These are phyloP conservation scores for Zygosaccharomyces sapae DNA, from an alignment of 1,139 yeast genomes.

Conservation along the genomic window DNA sequence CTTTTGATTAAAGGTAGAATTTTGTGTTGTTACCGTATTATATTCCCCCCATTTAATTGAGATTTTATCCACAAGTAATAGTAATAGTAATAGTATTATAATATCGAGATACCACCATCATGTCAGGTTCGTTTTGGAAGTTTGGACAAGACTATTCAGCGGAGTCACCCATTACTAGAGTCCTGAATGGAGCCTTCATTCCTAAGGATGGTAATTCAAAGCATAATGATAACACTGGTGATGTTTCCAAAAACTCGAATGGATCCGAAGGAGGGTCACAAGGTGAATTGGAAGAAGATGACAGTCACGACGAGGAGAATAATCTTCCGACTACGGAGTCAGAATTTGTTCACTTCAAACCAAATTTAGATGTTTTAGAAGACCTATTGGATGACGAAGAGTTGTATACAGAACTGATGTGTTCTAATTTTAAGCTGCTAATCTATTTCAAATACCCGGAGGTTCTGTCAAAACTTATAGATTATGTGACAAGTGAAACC, in stretches of 20 bases:
- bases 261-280: constrained; percentile 6
- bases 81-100: neutral
- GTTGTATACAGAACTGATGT: constrained; percentile 73
- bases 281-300: constrained; percentile 24
- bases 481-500: constrained; percentile 51
- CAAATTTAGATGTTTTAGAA: constrained; percentile 46
- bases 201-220: constrained; percentile 27
- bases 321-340: constrained; percentile 31
- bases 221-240: constrained; percentile 21
- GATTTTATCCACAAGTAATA: neutral
- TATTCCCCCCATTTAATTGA: neutral
- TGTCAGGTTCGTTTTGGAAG: constrained; percentile 90
- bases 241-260: neutral
- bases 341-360: constrained; percentile 34
- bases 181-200: constrained; percentile 46
- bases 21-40: neutral
- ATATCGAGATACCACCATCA: constrained; percentile 25
- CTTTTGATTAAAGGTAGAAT: neutral
- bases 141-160: constrained; percentile 81
- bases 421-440: constrained; percentile 76
- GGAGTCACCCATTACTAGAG: constrained; percentile 65
- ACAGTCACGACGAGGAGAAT: constrained; percentile 20
- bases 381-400: constrained; percentile 84
- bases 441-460: constrained; percentile 77
- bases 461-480: constrained; percentile 61